Base-by-base conservation (phyloP, 331 rosid genomes). In the Spiraea crenata region DNA sequence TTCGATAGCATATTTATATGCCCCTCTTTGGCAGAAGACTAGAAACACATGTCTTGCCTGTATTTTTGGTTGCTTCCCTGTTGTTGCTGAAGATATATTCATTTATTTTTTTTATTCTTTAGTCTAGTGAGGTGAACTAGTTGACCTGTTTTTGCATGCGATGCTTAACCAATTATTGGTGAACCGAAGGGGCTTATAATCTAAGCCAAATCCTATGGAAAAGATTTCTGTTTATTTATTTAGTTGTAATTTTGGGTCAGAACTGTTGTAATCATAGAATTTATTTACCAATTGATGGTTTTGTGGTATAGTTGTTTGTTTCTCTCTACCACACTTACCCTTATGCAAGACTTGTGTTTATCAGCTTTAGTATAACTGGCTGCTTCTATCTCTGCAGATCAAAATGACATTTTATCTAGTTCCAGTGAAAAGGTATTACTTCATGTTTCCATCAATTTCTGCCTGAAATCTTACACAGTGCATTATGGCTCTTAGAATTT, bases 301-400 rank as follows among this genome's bases (percentile, higher is more conserved):
- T 38, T 16, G 8, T 45, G 15, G 54, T 17, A 62, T 56, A 51
- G 65, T 34, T 25, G 31, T 25, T 25, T 25, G 31, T 35, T 58
- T 48, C 47, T 55, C 34, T 59, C 51, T 45, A 31, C 12, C 20
- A 6, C 52, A 6, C 6, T 4, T 41, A 10, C 2, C 44, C 15
- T 11, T 47, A 19, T 6, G 66, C 39, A 63, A 57, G 51, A 10
- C 47, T 57, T 40, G 17, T 58, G 40, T 69, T 51, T 57, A 9
- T 72, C 49, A 37, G 52, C 59, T 72, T 67, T 42, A 49, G 71
- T 60, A n/a, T 66, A 37, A 64, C 50, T 74, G 60, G 72, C 75
- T 69, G 57, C 61, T 86, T 56, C 19, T 69, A 56, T 61, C 51
- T 73, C 38, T 87, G 87, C 91, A 93, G 98, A 80, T 80, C 82